Conservation (phyloP, 768 basidiomycete species). For the Sistotremastrum niveocremeum region DNA sequence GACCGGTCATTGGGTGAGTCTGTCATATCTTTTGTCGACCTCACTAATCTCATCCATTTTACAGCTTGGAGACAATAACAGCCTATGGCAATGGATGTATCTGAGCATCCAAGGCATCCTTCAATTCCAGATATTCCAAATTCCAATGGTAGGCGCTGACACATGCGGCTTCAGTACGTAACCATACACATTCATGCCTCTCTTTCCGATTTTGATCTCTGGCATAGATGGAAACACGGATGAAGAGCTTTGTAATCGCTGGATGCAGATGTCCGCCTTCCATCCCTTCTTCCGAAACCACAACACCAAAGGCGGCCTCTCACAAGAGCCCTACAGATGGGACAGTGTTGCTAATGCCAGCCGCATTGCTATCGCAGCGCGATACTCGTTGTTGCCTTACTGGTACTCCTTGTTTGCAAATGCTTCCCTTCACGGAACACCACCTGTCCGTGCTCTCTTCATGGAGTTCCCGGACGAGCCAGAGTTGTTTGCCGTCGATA, state of each 20-base stretch:
- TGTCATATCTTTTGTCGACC: not conserved
- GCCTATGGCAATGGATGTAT: conserved; percentile 61
- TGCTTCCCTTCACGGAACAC: conserved; percentile 48
- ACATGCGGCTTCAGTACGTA: conserved; percentile 50
- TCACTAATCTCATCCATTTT: not conserved
- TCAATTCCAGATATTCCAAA: conserved; percentile 75
- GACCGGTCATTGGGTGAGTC: conserved; percentile 57
- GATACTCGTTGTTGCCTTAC: conserved; percentile 64
- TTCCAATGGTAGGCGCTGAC: conserved; percentile 76
- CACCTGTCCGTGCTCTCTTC: conserved; percentile 63
- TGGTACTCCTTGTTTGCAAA: conserved; percentile 74
- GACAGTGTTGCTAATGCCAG: conserved; percentile 66
- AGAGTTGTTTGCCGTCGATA: conserved; percentile 44
- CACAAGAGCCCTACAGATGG: conserved; percentile 78
- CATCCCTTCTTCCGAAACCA: conserved; percentile 77
- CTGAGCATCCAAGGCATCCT: conserved; percentile 61
- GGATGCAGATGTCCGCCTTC: conserved; percentile 82
- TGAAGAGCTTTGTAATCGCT: conserved; percentile 71
- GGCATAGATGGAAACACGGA: conserved; percentile 43
- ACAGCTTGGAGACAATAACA: conserved; percentile 69
- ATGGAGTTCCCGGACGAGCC: conserved; percentile 66
- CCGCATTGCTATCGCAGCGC: conserved; percentile 52
- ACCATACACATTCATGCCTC: conserved; percentile 5
- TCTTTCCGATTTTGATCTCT: not conserved
- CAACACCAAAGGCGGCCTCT: conserved; percentile 46